A percentile compares a stretch with the other conserved stretches of the same genome.
Conservation (phyloP, 192 early-diverging fungal species). For the Entophlyctis helioformis region DNA sequence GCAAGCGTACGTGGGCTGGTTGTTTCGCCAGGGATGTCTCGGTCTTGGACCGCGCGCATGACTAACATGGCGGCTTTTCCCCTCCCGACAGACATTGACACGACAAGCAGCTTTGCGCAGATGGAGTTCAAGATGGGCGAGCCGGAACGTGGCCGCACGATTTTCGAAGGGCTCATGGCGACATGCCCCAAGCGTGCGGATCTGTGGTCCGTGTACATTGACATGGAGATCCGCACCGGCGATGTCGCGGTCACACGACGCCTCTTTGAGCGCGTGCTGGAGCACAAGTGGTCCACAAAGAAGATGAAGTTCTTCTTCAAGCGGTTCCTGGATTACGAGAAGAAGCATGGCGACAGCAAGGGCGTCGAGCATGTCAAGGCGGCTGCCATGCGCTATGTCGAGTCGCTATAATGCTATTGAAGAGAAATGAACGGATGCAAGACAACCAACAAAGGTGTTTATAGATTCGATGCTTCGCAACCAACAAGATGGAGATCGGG, state of each 20-base stretch:
- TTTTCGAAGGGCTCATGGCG: slow-evolving; percentile 91
- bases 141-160: slow-evolving; percentile 90
- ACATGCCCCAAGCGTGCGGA: slow-evolving; percentile 90
- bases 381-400: slow-evolving; percentile 76
- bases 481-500: too few relatives aligned
- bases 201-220: slow-evolving; percentile 93
- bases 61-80: neutral
- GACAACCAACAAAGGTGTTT: too few relatives aligned
- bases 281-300: slow-evolving; percentile 84
- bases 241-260: slow-evolving; percentile 51
- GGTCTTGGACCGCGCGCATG: slow-evolving; percentile 1
- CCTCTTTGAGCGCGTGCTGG: slow-evolving; percentile 83
- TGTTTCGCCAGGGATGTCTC: neutral
- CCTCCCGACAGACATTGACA: slow-evolving; percentile 60
- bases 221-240: slow-evolving; percentile 83
- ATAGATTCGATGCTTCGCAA: too few relatives aligned
- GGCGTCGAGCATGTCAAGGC: slow-evolving; percentile 80
- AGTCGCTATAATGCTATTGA: slow-evolving; percentile 16
- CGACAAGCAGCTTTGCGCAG: slow-evolving; percentile 88
- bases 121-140: slow-evolving; percentile 97
- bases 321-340: slow-evolving; percentile 94
- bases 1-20: slow-evolving; percentile 58
- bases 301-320: slow-evolving; percentile 99
- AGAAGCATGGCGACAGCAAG: slow-evolving; percentile 67
- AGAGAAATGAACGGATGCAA: too few relatives aligned